Base-by-base conservation (phyloP, 208 protist genomes). In the Chromosphaera perkinsii region DNA sequence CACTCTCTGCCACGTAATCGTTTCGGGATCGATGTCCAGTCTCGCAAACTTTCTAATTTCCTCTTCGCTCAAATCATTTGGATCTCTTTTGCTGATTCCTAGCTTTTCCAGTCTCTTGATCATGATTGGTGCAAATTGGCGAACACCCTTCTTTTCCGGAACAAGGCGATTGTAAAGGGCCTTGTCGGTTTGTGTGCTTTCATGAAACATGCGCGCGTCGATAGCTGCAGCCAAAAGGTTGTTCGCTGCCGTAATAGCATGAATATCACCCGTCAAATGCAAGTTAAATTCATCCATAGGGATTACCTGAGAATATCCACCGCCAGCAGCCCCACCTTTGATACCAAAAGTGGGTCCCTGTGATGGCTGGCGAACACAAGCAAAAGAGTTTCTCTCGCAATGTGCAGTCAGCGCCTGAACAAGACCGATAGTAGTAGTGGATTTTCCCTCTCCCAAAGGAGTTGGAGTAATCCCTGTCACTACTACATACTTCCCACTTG, bases 251-350 rank as follows among this genome's bases (percentile, higher is more conserved):
- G 90, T 91, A 73, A 98, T 96, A 37, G 94, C 94, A 78, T 98
- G 95, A 65, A 98, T 97, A 78, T 98, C 95, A 17, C 93, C 93
- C 2, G 93, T 97, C 43, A 95, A 83, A 77, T 98, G 94, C 20
- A 98, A 80, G 80, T 97, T 98, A 76, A 98, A 98, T 59, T 97
- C 94, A 42, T 83, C 74, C 83, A 85, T 84, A 42, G 79, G 79
- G 9, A 85, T 69, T 0, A 87, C 73, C 78, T 97, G 94, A 49
- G 91, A 90, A 73, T 97, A 97, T 14, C 94, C 95, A 39, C 94
- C 94, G 33, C 95, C 95, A 0, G 94, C 94, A 14, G 95, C 95
- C 12, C 94, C 94, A 61, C 61, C 69, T 52, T 86, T 86, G 51
- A 86, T 86, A 43, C 82, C 82, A 75, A 92, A 91, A 1, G 93